Evolutionary conservation across 2,329 filamentous ascomycete species (phyloP).

Genomic region (Cladosporium halotolerans): DNA sequence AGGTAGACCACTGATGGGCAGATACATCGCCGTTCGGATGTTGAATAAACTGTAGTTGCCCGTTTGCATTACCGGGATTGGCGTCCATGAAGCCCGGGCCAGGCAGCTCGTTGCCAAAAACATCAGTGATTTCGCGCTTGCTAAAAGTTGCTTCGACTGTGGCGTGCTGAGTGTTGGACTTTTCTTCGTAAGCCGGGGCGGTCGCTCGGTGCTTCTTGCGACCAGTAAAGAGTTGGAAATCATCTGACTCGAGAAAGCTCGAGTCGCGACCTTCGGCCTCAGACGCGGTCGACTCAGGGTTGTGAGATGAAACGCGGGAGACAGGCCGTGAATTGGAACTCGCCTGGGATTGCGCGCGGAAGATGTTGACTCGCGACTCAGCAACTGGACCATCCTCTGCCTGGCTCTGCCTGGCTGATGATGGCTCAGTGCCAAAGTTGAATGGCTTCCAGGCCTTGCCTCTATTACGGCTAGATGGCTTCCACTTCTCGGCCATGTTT

Average conservation of each 20-base stretch:
- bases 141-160: constrained; percentile 27
- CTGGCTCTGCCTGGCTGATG: constrained; percentile 3
- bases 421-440: constrained; percentile 17
- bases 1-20: constrained; percentile 41
- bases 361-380: constrained; percentile 28
- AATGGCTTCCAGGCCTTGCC: constrained; percentile 25
- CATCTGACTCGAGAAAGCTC: constrained; percentile 14
- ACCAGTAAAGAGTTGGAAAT: constrained; percentile 28
- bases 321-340: constrained; percentile 22
- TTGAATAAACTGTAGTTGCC: constrained; percentile 40
- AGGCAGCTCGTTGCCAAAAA: constrained; percentile 39
- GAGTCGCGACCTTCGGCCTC: constrained; percentile 20
- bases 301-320: constrained; percentile 24
- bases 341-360: constrained; percentile 20
- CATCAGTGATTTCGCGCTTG: constrained; percentile 28
- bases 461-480: constrained; percentile 20
- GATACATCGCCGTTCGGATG: constrained; percentile 44
- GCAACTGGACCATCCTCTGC: constrained; percentile 13
- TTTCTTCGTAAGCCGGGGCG: constrained; percentile 23
- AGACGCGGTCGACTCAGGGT: constrained; percentile 13
- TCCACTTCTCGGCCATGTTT: constrained; percentile 11
- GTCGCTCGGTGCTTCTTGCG: constrained; percentile 18
- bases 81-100: constrained; percentile 34
- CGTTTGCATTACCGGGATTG: constrained; percentile 31
- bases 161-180: constrained; percentile 21